Base-by-base conservation (phyloP, 345 rosid genomes). In the Hibiscus trionum region DNA sequence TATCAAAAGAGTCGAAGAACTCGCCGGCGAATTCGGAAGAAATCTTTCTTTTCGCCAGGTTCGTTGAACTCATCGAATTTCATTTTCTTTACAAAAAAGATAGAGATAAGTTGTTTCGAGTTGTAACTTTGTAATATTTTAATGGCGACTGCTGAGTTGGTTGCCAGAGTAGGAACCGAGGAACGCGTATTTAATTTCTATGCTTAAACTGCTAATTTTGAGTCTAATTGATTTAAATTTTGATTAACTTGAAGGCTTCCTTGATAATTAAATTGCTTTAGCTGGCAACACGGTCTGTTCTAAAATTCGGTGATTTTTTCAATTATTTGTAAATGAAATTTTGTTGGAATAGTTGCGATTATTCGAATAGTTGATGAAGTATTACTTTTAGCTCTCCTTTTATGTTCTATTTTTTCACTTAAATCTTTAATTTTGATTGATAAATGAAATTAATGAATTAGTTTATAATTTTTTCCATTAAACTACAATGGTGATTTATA, bases 1-100 rank as follows among this genome's bases (percentile, higher is more conserved):
- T 71, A 75, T 95, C 70, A 55, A 78, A 21, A 83, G 96, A 73
- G 94, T 93, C 55, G 72, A 68, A 70, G 86, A 87, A 21, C 93
- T 95, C 78, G 97, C 98, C 70, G 90, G 83, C 5, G 68, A 73
- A 42, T 79, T 61, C 61, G 91, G 84, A 55, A 27, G 57, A 2
- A 88, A 82, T 66, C 90, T 95, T 76, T 77, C 86, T 21, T 88
- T 93, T 76, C 83, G 74, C 75, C 79, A 89, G 99, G 99, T 92
- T 52, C 4, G 78, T 55, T 42, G 7, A 15, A 12, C 11, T 5
- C 10, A 9, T 42, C 46, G 46, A 42, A 42, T 37, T 19, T n/a
- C 26, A 17, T 33, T 42, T 19, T 56, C 4, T 42, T 50, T 8
- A 9, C 27, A 21, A 27, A 12, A 7, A 14, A 26, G 44, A 39